Evolutionary conservation across 2,329 filamentous ascomycete genomes (phyloP), one percentile per base, ranked within the genome.

Genomic region (Raffaelea albimanens): DNA sequence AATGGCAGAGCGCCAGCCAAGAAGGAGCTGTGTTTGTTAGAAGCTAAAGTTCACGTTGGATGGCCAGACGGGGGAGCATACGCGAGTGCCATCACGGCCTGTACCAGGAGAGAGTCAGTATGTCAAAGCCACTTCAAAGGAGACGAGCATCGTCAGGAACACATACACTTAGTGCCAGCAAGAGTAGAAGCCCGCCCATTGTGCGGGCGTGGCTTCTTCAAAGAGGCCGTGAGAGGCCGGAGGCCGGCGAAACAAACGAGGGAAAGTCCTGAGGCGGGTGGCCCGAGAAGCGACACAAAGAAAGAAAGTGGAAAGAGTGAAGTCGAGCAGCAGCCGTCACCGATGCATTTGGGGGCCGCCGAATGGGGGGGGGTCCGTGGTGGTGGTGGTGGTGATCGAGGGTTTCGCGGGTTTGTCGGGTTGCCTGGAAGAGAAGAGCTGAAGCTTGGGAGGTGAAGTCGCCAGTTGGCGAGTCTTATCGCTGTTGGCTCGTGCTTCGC

Each of bases 1-100:
- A 98, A 74, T 34, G 93, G 93, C 55, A 98, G 73, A 56, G 88
- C 85, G 66, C 93, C 93, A 56, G 91, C 90, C 48, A 95, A 76
- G 64, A 97, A 96, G 50, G 93, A 97, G 59, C 91, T 96, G 18
- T 5, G 20, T 14, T 14, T 43, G 46, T 47, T 21, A 47, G 33
- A 20, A 20, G 23, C 13, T 43, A 25, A 22, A 46, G 14, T 29
- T 10, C 7, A 22, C n/a, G 21, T 50, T 36, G 45, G 42, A 38
- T 36, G 38, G 22, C 19, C 52, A 5, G 10, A 10, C 14, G 25
- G 13, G 20, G 25, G 21, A 10, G 68, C 73, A 52, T 72, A 79
- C 76, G 75, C 73, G 59, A 78, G 56, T 52, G 76, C 74, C 76
- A 80, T 80, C 52, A 79, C 69, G 60, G 72, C 66, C 73, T 76